A percentile compares a stretch with the other conserved stretches of the same genome.
Evolutionary conservation across 192 early-diverging fungal species (phyloP).

Genomic region (Coemansia sp.): DNA sequence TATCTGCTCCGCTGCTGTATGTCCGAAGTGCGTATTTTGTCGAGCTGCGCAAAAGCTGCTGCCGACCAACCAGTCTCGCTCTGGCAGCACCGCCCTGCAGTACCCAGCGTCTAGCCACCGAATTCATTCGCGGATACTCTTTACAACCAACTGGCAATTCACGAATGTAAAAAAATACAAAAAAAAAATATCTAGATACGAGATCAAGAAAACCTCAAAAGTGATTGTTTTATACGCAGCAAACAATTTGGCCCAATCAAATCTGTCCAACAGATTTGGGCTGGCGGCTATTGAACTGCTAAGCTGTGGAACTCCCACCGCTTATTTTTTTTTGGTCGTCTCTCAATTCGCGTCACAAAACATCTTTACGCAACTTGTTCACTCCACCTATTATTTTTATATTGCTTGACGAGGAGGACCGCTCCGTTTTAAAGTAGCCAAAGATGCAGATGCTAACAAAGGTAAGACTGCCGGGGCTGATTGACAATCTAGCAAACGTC

Average conservation of each 20-base stretch:
- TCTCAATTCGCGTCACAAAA: no score
- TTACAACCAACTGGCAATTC: no score
- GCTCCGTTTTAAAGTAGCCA: background rate
- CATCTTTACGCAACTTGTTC: no score
- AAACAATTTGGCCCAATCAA: background rate
- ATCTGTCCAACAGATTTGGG: background rate
- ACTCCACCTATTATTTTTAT: background rate
- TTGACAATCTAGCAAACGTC: background rate
- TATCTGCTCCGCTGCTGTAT: conserved; percentile 14
- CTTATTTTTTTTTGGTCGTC: no score
- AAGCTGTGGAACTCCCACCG: no score
- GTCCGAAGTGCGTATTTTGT: background rate
- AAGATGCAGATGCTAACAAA: conserved; percentile 26
- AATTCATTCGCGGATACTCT: background rate
- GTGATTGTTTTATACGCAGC: no score
- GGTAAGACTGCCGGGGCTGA: conserved; percentile 24
- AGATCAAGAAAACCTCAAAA: no score
- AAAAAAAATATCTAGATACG: no score
- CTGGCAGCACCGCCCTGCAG: background rate
- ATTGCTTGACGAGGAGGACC: conserved; percentile 3
- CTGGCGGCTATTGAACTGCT: no score
- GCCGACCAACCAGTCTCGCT: background rate
- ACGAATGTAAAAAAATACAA: no score
- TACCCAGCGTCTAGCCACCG: background rate
- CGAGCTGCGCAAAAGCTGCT: background rate